Percentiles rank a stretch among this genome's conserved stretches.
These are phyloP conservation scores for Penicillium subrubescens DNA, from an alignment of 495 filamentous ascomycete species.

Conservation along the genomic window DNA sequence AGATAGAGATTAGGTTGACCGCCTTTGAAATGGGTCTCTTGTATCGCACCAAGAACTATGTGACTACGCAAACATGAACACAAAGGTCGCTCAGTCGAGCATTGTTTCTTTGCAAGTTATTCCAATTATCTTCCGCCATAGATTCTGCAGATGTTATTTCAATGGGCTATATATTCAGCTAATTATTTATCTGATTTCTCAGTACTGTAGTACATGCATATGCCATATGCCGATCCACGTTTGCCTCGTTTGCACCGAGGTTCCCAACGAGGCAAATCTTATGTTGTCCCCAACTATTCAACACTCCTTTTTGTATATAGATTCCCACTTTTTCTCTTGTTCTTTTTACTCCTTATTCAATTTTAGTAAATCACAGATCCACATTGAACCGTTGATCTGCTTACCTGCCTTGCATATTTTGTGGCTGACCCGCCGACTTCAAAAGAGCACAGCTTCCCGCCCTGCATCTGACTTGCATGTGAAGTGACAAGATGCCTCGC, in stretches of 20 bases:
- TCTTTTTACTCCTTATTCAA: neutral
- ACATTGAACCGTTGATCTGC: slow-evolving; percentile 8
- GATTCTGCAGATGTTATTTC: too few relatives aligned
- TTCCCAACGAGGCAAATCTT: slow-evolving; percentile 21
- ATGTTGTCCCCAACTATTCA: slow-evolving; percentile 30
- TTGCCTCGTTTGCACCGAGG: slow-evolving; percentile 28
- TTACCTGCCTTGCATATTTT: slow-evolving; percentile 20
- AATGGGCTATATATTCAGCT: too few relatives aligned
- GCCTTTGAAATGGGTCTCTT: neutral
- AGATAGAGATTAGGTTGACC: neutral
- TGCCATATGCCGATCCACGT: slow-evolving; percentile 7
- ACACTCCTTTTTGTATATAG: slow-evolving; percentile 15
- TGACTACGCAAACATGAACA: too few relatives aligned
- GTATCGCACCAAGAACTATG: too few relatives aligned
- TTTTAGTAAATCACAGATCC: neutral
- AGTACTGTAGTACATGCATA: too few relatives aligned
- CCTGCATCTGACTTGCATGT: slow-evolving; percentile 28
- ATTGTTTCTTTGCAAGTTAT: too few relatives aligned
- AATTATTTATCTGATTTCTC: too few relatives aligned
- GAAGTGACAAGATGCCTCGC: slow-evolving; percentile 33
- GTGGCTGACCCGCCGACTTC: slow-evolving; percentile 21
- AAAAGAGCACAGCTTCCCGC: slow-evolving; percentile 3
- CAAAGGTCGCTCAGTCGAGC: too few relatives aligned
- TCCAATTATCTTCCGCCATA: too few relatives aligned
- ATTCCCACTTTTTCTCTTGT: slow-evolving; percentile 9